Evolutionary conservation across 805 yeast genomes (phyloP).

Genomic region (Candida ortonii): DNA sequence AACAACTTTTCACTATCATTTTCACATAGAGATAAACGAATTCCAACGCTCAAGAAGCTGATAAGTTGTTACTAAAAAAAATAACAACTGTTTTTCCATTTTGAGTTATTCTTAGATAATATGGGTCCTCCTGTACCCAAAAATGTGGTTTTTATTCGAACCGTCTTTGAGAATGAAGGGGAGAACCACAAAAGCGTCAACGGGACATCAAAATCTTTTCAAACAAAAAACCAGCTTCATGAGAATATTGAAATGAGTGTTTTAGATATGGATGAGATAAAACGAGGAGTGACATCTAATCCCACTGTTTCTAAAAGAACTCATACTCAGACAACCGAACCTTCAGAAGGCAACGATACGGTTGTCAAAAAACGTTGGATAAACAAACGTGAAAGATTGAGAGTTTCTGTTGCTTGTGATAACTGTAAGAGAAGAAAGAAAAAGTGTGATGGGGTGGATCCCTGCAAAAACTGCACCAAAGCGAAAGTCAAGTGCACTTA

Average conservation of each 20-base stretch:
- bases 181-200: not conserved
- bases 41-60: no score
- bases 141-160: conserved; percentile 11
- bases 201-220: no score
- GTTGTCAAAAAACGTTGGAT: no score
- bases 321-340: no score
- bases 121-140: conserved; percentile 6
- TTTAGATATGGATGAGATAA: no score
- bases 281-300: no score
- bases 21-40: no score
- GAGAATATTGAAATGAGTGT: no score
- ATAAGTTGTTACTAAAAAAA: not conserved
- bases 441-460: conserved; percentile 15
- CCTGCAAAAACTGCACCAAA: conserved; percentile 10
- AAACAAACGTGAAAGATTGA: not conserved
- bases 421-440: conserved; percentile 18
- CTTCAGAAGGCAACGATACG: no score
- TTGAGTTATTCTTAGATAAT: not conserved
- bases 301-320: no score
- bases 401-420: conserved; percentile 16
- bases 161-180: conserved; percentile 6
- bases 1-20: no score
- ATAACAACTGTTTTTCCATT: not conserved
- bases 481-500: conserved; percentile 3
- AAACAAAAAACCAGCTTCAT: no score